Evolutionary conservation across 2,329 filamentous ascomycete species (phyloP).

Genomic region (Aureobasidium sp.): DNA sequence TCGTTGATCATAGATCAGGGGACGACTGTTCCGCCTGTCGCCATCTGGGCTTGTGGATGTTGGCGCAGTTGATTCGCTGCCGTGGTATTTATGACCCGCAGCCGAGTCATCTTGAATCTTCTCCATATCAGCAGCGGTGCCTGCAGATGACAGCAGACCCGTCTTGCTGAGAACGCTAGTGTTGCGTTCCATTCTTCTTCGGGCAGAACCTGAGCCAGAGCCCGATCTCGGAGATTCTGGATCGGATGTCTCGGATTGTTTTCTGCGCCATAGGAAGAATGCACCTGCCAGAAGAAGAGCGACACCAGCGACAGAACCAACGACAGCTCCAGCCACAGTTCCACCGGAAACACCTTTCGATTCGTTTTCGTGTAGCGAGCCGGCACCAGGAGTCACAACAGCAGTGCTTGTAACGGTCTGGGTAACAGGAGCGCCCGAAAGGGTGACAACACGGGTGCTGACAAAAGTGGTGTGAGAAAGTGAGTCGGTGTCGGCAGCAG

Average conservation of each 20-base stretch:
- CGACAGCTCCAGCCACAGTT: slow-evolving; percentile 41
- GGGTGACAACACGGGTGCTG: slow-evolving; percentile 34
- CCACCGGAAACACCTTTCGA: slow-evolving; percentile 31
- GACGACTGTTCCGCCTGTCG: slow-evolving; percentile 33
- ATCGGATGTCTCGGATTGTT: slow-evolving; percentile 20
- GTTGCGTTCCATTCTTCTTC: slow-evolving; percentile 29
- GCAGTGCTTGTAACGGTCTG: slow-evolving; percentile 38
- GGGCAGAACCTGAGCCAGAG: slow-evolving; percentile 2
- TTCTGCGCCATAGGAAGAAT: slow-evolving; percentile 36
- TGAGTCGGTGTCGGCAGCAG: slow-evolving; percentile 15
- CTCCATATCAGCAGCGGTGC: slow-evolving; percentile 23
- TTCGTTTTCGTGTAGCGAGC: slow-evolving; percentile 17
- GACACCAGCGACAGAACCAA: slow-evolving; percentile 34
- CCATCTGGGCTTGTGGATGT: slow-evolving; percentile 25
- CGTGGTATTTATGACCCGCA: slow-evolving; percentile 21
- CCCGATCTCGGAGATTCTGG: slow-evolving; percentile 9
- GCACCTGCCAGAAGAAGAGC: slow-evolving; percentile 31
- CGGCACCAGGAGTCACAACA: slow-evolving; percentile 21
- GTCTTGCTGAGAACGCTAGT: slow-evolving; percentile 43
- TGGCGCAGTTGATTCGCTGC: slow-evolving; percentile 22
- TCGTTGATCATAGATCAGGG: slow-evolving; percentile 41
- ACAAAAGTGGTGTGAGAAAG: slow-evolving; percentile 27
- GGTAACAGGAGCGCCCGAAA: slow-evolving; percentile 37
- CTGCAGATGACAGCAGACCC: slow-evolving; percentile 33
- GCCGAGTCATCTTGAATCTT: slow-evolving; percentile 22